Evolutionary conservation across 1,284 basidiomycete genomes (phyloP), one percentile per base, ranked within the genome.

Genomic region (Tausonia pullulans): DNA sequence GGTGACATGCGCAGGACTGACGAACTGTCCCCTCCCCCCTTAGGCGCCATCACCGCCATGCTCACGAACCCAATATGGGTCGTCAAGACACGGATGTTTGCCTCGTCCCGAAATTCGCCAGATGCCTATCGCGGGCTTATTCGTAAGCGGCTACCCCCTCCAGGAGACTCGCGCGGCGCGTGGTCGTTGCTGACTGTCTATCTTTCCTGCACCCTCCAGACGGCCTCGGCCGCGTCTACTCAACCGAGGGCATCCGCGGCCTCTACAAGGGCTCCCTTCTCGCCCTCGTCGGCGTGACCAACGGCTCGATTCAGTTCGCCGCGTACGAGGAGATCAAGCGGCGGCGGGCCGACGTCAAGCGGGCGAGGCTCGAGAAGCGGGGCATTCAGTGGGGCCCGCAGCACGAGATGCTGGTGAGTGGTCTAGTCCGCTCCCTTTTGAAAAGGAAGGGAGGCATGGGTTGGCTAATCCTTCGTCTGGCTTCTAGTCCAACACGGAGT

Each of bases 21-120:
- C 52, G 52, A 49, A 58, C 8, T 59, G 57, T 61, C 44, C 49
- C 66, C 51, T 49, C 46, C 43, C n/a, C 50, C 44, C 10, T 16
- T 73, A 94, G 91, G 91, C 76, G 89, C 93, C 6, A 85, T 87
- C 45, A 97, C 94, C 2, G 93, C 95, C 0, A 80, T 98, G 68
- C 82, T 97, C 75, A 98, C 96, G 7, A 99, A 99, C 76, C 96
- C 96, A 0, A 86, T 98, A 70, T 99, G 95, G 95, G 90, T 98
- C 10, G 88, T 99, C 67, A 92, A 97, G 79, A 95, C 97, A 6
- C 84, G 95, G 67, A 95, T 98, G 85, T 98, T 98, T 72, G 93
- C 93, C 1, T 90, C 90, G 0, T 79, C 78, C 5, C 75, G 81
- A 40, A 80, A 82, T 64, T 82, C 85, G 65, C 82, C 87, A 45